Conservation (phyloP, 2,329 filamentous ascomycete genomes). For the Ophiostoma tasmaniense region DNA sequence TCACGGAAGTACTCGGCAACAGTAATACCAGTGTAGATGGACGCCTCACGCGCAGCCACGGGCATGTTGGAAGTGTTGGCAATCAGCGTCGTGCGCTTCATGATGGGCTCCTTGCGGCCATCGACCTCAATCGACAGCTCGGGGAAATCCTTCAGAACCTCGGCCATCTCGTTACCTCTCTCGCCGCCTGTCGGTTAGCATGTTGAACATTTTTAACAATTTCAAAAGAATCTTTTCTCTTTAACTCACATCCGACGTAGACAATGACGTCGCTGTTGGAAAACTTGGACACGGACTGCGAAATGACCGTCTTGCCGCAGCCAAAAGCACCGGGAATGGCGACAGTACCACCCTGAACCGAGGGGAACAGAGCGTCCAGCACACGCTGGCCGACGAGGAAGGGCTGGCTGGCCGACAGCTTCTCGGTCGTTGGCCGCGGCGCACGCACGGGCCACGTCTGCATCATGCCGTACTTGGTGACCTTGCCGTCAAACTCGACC, state of each 20-base stretch:
- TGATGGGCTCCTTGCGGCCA: constrained; percentile 94
- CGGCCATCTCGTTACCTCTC: constrained; percentile 98
- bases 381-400: constrained; percentile 97
- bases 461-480: constrained; percentile 95
- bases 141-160: constrained; percentile 99
- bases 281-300: constrained; percentile 97
- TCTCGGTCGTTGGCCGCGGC: constrained; percentile 84
- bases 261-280: constrained; percentile 99
- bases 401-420: constrained; percentile 77
- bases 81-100: constrained; percentile 98
- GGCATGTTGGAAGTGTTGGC: constrained; percentile 99
- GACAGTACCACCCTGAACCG: constrained; percentile 93
- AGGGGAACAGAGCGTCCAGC: constrained; percentile 89
- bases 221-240: too few species aligned
- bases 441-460: constrained; percentile 97
- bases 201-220: too few species aligned
- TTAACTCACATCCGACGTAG: constrained; percentile 65
- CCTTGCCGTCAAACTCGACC: constrained; percentile 94
- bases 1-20: constrained; percentile 96
- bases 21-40: constrained; percentile 94
- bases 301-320: constrained; percentile 98
- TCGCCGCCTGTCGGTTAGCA: constrained; percentile 40
- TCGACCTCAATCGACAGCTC: constrained; percentile 93
- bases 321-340: constrained; percentile 98
- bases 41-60: constrained; percentile 93